Conservation (phyloP, 2,329 filamentous ascomycete species). For the Hysterium pulicare region DNA sequence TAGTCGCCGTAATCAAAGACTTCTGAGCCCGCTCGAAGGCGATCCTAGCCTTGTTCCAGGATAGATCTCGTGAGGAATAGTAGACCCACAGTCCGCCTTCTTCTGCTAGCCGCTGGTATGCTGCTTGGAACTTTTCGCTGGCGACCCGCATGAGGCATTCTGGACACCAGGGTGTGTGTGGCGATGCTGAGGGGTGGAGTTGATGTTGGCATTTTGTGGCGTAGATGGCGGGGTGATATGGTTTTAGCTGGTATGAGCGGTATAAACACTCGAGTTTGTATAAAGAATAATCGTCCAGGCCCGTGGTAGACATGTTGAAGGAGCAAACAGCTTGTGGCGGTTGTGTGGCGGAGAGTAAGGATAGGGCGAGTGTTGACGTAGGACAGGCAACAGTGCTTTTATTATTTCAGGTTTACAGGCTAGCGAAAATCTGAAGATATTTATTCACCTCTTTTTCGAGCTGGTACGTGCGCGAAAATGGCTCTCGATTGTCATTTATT, state of each 20-base stretch:
- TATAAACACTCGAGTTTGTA: too few species aligned
- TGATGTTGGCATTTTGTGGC: slow-evolving; percentile 22
- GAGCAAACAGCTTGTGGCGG: neutral
- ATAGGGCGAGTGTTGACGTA: neutral
- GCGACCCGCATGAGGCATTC: slow-evolving; percentile 13
- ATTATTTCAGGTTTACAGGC: too few species aligned
- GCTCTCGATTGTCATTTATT: too few species aligned
- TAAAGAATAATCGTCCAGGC: neutral
- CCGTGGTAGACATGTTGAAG: neutral
- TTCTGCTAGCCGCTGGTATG: slow-evolving; percentile 9
- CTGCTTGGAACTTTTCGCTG: slow-evolving; percentile 13
- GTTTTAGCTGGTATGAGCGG: neutral
- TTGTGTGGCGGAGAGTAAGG: neutral
- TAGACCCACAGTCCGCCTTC: slow-evolving; percentile 12
- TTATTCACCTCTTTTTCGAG: too few species aligned
- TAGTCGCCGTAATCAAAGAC: too few species aligned
- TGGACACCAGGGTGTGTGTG: slow-evolving; percentile 19
- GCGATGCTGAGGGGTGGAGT: slow-evolving; percentile 18
- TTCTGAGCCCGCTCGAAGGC: neutral
- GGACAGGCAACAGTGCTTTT: neutral
- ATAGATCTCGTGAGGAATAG: neutral
- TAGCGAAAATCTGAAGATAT: too few species aligned
- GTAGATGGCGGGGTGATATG: neutral
- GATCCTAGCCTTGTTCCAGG: neutral
- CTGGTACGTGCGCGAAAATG: too few species aligned